A percentile compares a stretch with the other conserved stretches of the same genome.
Conservation (phyloP, 345 rosid species). For the Salix purpurea region DNA sequence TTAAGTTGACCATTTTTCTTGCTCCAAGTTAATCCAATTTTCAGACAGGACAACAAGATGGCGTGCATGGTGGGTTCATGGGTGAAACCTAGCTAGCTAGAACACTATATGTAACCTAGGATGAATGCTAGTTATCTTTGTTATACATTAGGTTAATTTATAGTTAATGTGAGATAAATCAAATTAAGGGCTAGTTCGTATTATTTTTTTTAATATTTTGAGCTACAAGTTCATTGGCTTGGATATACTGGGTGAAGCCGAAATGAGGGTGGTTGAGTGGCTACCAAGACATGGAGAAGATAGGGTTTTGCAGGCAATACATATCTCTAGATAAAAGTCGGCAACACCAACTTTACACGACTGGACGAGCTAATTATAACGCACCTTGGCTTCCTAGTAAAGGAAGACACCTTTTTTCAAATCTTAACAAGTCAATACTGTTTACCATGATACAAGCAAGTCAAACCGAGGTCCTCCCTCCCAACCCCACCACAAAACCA, state of each 20-base stretch:
- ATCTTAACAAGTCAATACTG: slow-evolving; percentile 13
- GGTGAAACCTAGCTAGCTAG: no score
- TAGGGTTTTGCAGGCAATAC: no score
- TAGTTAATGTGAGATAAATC: neutral
- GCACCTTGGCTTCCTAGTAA: neutral
- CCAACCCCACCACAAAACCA: slow-evolving; percentile 2
- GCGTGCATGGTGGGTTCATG: no score
- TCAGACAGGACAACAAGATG: neutral
- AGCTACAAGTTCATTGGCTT: no score
- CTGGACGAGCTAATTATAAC: neutral
- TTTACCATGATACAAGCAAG: neutral
- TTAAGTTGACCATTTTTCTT: neutral
- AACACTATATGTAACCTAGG: no score
- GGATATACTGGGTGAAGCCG: no score
- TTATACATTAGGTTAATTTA: neutral
- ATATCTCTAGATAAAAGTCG: neutral
- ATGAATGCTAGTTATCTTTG: no score
- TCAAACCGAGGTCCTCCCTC: slow-evolving; percentile 23
- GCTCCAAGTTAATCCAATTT: neutral
- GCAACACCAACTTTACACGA: neutral
- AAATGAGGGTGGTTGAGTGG: neutral
- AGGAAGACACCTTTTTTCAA: neutral
- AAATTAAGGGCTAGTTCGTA: neutral
- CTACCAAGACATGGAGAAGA: neutral
- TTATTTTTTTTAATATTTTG: no score